Evolutionary conservation across 805 yeast genomes (phyloP), one percentile per base, ranked within the genome.

Genomic region (Ogataea ganodermae): DNA sequence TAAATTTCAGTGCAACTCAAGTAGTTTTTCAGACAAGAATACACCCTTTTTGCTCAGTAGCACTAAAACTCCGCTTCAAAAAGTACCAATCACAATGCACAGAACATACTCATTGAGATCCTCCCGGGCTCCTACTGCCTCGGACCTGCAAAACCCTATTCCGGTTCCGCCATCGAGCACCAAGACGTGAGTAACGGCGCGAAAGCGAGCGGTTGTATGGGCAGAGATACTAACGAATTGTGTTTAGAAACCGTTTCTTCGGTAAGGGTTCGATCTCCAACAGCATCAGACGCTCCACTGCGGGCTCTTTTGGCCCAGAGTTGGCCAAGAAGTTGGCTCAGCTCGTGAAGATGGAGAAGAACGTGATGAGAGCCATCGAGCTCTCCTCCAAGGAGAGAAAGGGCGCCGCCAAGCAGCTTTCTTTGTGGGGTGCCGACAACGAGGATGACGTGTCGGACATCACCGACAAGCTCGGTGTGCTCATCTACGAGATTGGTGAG

Each of bases 161-260:
- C 98, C 98, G 40, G 98, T 97, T 56, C 84, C 96, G 35, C 84
- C 96, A 40, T 83, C 97, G 26, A 75, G 96, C 45, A 86, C 97
- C 63, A 89, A 89, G 75, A 62, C 77, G 59, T 58, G 53, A 42
- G 60, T 59, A n/a, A n/a, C n/a, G n/a, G n/a, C n/a, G n/a, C n/a
- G n/a, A n/a, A n/a, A n/a, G n/a, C n/a, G n/a, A n/a, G n/a, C n/a
- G n/a, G n/a, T n/a, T n/a, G n/a, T n/a, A n/a, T n/a, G n/a, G n/a
- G n/a, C n/a, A n/a, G n/a, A n/a, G n/a, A n/a, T 30, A 36, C 33
- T 30, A 18, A 33, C 42, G 18, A 21, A 17, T 6, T 20, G 27
- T 14, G 2, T 24, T 20, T 42, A 49, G 53, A 20, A 45, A 46
- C 43, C 83, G 84, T 64, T 92, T 91, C 75, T 92, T 94, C 64